These are phyloP conservation scores for Pulicaria dysenterica DNA, from an alignment of 129 eudicot genomes.

Conservation along the genomic window DNA sequence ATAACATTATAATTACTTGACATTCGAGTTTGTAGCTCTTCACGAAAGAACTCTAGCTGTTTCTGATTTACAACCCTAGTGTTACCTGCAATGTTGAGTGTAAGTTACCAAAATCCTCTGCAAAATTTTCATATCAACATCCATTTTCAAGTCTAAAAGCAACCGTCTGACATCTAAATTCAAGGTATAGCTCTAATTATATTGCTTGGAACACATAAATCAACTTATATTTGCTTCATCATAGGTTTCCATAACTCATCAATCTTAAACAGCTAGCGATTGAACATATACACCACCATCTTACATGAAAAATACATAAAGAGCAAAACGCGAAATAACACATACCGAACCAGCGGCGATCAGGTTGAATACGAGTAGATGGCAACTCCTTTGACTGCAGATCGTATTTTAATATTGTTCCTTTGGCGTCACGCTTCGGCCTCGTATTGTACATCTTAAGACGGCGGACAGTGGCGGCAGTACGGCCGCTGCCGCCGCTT, in stretches of 20 bases:
- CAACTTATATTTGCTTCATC: slow-evolving; percentile 6
- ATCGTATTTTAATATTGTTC: slow-evolving; percentile 57
- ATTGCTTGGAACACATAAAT: too few relatives aligned
- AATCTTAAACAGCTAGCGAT: not conserved
- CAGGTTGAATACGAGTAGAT: slow-evolving; percentile 77
- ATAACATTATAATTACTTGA: slow-evolving; percentile 75
- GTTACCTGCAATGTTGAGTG: slow-evolving; percentile 50
- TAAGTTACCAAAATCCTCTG: not conserved
- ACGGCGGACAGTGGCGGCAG: slow-evolving; percentile 90
- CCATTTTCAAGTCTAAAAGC: too few relatives aligned
- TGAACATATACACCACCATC: not conserved
- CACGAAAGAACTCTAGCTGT: slow-evolving; percentile 79
- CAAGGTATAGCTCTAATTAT: too few relatives aligned
- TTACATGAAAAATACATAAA: not conserved
- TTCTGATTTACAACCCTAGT: slow-evolving; percentile 78
- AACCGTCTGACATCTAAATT: too few relatives aligned
- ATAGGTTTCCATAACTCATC: too few relatives aligned
- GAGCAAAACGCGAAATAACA: not conserved
- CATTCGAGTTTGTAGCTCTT: slow-evolving; percentile 65
- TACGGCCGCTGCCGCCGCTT: slow-evolving; percentile 61
- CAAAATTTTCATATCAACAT: too few relatives aligned
- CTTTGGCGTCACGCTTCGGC: slow-evolving; percentile 72
- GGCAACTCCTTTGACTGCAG: slow-evolving; percentile 78
- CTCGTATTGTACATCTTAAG: slow-evolving; percentile 88
- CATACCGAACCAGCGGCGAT: slow-evolving; percentile 87